Conservation (phyloP, 176 grass and related monocot species). For the Avena eriantha region DNA sequence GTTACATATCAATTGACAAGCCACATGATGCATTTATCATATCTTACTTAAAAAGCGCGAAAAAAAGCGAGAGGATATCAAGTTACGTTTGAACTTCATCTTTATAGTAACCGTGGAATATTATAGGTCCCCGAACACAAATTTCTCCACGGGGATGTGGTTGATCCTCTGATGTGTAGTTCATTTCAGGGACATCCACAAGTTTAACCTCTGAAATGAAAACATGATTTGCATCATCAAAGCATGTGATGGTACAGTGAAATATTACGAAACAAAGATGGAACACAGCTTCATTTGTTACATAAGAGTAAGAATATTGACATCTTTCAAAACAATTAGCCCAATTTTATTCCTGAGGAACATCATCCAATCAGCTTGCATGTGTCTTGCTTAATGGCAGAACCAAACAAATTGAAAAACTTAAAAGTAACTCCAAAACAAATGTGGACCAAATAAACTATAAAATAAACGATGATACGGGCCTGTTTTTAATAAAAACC, state of each 20-base stretch:
- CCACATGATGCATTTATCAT: constrained; percentile 36
- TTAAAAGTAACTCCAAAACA: constrained; percentile 5
- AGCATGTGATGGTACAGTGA: constrained; percentile 29
- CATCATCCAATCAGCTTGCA: neutral
- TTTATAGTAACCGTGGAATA: constrained; percentile 88
- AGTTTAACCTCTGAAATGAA: constrained; percentile 88
- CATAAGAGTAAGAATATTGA: constrained; percentile 7
- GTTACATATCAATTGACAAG: constrained; percentile 15
- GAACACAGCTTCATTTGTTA: constrained; percentile 8
- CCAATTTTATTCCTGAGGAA: neutral
- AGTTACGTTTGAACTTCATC: constrained; percentile 91
- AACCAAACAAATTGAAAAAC: neutral
- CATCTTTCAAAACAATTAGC: neutral
- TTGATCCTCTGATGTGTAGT: constrained; percentile 90
- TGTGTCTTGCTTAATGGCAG: neutral
- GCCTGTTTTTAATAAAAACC: neutral
- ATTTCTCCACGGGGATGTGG: constrained; percentile 97
- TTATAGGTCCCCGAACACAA: constrained; percentile 81
- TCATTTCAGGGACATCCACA: constrained; percentile 97
- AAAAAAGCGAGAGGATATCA: constrained; percentile 1
- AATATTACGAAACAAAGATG: constrained; percentile 16
- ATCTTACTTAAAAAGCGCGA: constrained; percentile 14
- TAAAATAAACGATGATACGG: neutral
- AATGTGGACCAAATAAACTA: neutral
- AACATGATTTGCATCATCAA: constrained; percentile 25